A percentile compares a stretch with the other conserved stretches of the same genome.
Evolutionary conservation across 768 basidiomycete genomes (phyloP).

Genomic region (Phlebiopsis gigantea): DNA sequence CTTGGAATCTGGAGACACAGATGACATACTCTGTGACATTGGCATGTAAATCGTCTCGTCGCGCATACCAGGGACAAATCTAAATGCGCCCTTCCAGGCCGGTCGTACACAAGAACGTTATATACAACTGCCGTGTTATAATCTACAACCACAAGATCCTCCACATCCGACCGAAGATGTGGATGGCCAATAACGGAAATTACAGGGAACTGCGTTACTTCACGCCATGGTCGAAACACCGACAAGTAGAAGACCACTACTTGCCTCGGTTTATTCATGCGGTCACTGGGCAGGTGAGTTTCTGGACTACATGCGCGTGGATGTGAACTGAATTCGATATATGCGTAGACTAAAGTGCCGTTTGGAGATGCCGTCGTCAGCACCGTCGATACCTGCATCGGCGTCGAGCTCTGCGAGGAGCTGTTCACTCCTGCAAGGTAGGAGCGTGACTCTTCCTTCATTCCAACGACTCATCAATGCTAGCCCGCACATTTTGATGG

Average conservation of each 20-base stretch:
- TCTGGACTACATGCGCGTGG: no score
- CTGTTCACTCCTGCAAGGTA: slow-evolving; percentile 95
- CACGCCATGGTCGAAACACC: slow-evolving; percentile 90
- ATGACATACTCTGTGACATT: slow-evolving; percentile 91
- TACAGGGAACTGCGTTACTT: slow-evolving; percentile 84
- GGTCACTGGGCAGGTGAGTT: slow-evolving; percentile 78
- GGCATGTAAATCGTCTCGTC: slow-evolving; percentile 62
- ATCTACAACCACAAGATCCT: slow-evolving; percentile 82
- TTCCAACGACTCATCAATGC: neutral
- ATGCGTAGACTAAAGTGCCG: slow-evolving; percentile 73
- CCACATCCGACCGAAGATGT: slow-evolving; percentile 98
- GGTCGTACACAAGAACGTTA: slow-evolving; percentile 94
- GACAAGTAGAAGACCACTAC: slow-evolving; percentile 87
- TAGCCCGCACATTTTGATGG: slow-evolving; percentile 97
- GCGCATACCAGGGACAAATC: neutral
- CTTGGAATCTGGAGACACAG: slow-evolving; percentile 67
- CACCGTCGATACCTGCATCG: slow-evolving; percentile 92
- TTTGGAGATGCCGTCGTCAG: slow-evolving; percentile 96
- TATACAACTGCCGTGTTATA: slow-evolving; percentile 94
- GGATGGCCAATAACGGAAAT: slow-evolving; percentile 98
- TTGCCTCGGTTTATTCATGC: slow-evolving; percentile 85
- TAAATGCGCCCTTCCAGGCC: slow-evolving; percentile 54
- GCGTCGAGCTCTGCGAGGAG: slow-evolving; percentile 96
- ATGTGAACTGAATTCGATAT: no score
- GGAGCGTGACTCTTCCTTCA: neutral